Base-by-base conservation (phyloP, 192 early-diverging fungal genomes). In the Umbelopsis sp. region DNA sequence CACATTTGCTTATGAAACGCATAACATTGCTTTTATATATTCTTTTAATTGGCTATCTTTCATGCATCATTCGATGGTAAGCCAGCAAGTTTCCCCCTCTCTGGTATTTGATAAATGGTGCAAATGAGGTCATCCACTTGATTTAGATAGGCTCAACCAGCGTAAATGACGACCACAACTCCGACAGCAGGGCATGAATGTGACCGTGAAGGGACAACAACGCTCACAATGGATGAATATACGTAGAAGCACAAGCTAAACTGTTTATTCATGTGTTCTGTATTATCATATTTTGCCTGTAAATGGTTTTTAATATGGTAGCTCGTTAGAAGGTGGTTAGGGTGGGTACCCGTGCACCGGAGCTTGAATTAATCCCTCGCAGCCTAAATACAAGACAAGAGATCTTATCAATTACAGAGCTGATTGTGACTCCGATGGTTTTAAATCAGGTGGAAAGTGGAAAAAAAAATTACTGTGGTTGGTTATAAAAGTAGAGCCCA, bases 61-160 rank as follows among this genome's bases (percentile, higher is more conserved):
- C 37, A 41, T 41, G 37, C 37, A 41, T 41, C 10, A 41, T 1
- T 41, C 37, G 37, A 41, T 41, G 37, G 37, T 41, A 9, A 30
- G 27, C 27, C 27, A 30, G 37, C 5, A 49, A 49, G 5, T 4
- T 10, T 49, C 18, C 48, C 2, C 5, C 48, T 48, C 12, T 49
- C 15, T 49, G 2, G 2, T 41, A 41, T 41, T 41, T 41, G 5
- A 41, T 10, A 41, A 6, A 41, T 41, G 37, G 37, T 9, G 5
- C 37, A 41, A 41, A 61, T 61, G 55, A 61, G 55, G 55, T 61
- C 55, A 61, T 61, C 55, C 55, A 35, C 55, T 61, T 15, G 15
- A 61, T 35, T 12, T 35, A 30, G 55, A 61, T 61, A 61, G 25
- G 30, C 55, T 61, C 30, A 16, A 16, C 16, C 12, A 41, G 37